These are phyloP conservation scores for Ceratocystis smalleyi DNA, from an alignment of 2,329 filamentous ascomycete genomes.

Conservation along the genomic window DNA sequence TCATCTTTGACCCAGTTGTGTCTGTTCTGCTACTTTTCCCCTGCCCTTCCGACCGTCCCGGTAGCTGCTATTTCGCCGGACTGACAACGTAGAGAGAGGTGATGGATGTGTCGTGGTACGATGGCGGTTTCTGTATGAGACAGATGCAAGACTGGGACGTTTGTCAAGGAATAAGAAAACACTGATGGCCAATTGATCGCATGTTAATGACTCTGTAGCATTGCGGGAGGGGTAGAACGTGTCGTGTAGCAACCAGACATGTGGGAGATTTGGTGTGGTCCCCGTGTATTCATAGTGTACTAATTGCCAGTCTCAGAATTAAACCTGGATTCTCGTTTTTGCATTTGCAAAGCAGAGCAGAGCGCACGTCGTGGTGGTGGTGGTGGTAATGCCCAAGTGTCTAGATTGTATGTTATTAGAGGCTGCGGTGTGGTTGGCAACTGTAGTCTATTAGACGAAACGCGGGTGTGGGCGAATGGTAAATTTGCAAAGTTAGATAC, in stretches of 20 bases:
- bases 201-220: neutral
- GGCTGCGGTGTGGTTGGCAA: neutral
- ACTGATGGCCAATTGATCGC: neutral
- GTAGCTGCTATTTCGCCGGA: neutral
- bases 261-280: neutral
- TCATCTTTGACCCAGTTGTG: neutral
- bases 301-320: neutral
- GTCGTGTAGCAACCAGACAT: neutral
- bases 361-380: neutral
- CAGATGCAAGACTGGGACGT: neutral
- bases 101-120: neutral
- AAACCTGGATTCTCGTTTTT: neutral
- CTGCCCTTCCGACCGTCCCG: neutral
- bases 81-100: neutral
- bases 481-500: neutral
- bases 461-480: neutral
- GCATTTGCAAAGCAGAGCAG: neutral
- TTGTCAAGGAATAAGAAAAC: neutral
- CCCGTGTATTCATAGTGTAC: constrained; percentile 2
- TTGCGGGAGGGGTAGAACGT: neutral
- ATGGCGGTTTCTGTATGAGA: neutral
- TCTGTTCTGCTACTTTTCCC: neutral
- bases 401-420: neutral
- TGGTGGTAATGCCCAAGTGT: neutral
- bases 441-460: neutral